These are phyloP conservation scores for Silene noctiflora DNA, from an alignment of 179 eudicot species.

Conservation along the genomic window DNA sequence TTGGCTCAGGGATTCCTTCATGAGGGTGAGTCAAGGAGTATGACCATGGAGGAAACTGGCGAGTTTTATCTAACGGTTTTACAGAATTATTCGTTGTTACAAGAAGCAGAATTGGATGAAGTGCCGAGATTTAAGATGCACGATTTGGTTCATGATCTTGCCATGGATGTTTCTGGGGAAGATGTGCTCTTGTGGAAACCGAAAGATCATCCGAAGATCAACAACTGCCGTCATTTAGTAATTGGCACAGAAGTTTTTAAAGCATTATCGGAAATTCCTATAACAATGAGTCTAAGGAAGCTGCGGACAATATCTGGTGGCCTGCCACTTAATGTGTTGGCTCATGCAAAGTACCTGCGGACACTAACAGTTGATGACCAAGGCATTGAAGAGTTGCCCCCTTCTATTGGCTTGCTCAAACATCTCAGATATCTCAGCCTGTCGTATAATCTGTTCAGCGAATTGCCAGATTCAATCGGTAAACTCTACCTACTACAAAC, in stretches of 20 bases:
- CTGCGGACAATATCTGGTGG: neutral
- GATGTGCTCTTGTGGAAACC: conserved; percentile 1
- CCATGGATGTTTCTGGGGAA: conserved; percentile 11
- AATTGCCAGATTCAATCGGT: conserved; percentile 12
- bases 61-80: neutral
- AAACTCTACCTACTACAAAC: conserved; percentile 26
- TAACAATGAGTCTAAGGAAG: neutral
- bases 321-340: neutral
- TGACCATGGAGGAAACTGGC: conserved; percentile 10
- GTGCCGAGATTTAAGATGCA: conserved; percentile 15
- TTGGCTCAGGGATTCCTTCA: conserved; percentile 25
- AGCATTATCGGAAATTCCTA: neutral
- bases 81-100: conserved; percentile 13
- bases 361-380: neutral
- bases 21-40: neutral
- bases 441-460: conserved; percentile 17
- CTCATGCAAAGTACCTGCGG: conserved; percentile 12
- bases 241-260: neutral
- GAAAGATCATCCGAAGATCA: neutral
- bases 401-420: conserved; percentile 14
- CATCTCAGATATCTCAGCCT: conserved; percentile 20
- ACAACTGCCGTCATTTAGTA: conserved; percentile 11
- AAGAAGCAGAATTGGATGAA: neutral
- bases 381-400: conserved; percentile 13
- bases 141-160: conserved; percentile 27